These are phyloP conservation scores for Cyclotella baltica DNA, from an alignment of 108 stramenopile genomes.

Conservation along the genomic window DNA sequence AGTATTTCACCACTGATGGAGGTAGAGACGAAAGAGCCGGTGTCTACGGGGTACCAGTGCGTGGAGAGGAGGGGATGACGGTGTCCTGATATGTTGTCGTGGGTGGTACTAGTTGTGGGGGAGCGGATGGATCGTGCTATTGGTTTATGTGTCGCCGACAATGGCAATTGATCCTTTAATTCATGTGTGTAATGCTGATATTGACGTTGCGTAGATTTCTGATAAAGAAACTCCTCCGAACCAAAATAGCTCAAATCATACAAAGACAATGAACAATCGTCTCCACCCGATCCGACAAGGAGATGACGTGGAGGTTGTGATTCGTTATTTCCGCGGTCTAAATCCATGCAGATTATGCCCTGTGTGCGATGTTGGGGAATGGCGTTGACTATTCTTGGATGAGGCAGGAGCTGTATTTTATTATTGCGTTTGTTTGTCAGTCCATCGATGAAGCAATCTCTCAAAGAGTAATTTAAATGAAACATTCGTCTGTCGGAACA, in stretches of 20 bases:
- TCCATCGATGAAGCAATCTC: constrained; percentile 15
- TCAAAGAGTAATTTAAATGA: constrained; percentile 33
- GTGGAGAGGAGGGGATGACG: constrained; percentile 55
- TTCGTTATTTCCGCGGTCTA: constrained; percentile 33
- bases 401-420: constrained; percentile 24
- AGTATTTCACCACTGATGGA: constrained; percentile 63
- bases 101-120: constrained; percentile 16
- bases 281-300: constrained; percentile 64
- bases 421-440: background rate
- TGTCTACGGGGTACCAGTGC: constrained; percentile 82
- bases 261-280: constrained; percentile 66
- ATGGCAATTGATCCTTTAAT: constrained; percentile 6
- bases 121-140: constrained; percentile 64
- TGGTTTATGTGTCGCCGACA: constrained; percentile 41
- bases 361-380: background rate
- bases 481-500: constrained; percentile 38
- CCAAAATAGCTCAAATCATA: constrained; percentile 79
- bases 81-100: constrained; percentile 49
- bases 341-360: constrained; percentile 50
- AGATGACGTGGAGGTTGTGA: constrained; percentile 59
- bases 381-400: constrained; percentile 38
- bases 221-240: constrained; percentile 43
- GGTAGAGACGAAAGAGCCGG: constrained; percentile 75
- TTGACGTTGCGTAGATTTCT: background rate
- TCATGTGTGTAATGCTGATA: background rate